These are phyloP conservation scores for Epichloe baconii DNA, from an alignment of 2,329 filamentous ascomycete species.

Conservation along the genomic window DNA sequence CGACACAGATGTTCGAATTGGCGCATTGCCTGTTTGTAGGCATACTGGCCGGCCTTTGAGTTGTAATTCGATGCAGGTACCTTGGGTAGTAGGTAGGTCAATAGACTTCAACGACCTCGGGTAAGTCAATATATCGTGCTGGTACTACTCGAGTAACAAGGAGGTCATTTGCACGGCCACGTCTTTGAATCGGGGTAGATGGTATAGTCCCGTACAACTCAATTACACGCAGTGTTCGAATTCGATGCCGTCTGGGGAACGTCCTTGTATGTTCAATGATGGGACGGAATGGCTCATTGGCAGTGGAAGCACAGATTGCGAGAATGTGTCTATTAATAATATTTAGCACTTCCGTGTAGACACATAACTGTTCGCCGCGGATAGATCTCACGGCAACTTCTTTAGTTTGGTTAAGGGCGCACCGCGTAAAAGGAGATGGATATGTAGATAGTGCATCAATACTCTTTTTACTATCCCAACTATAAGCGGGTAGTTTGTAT, in stretches of 20 bases:
- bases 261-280: background rate
- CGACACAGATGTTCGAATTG: background rate
- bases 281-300: background rate
- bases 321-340: background rate
- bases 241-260: background rate
- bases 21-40: background rate
- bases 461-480: background rate
- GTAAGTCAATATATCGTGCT: background rate
- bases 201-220: background rate
- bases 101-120: background rate
- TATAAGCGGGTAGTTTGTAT: background rate
- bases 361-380: background rate
- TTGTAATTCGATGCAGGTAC: background rate
- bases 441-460: background rate
- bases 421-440: background rate
- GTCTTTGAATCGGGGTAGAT: no score
- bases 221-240: background rate
- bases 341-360: background rate
- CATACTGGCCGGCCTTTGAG: background rate
- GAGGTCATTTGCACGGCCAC: no score
- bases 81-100: no score
- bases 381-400: background rate
- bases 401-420: background rate
- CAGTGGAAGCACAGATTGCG: background rate
- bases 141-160: no score